Conservation (phyloP, 192 early-diverging fungal genomes). For the Backusella circina region DNA sequence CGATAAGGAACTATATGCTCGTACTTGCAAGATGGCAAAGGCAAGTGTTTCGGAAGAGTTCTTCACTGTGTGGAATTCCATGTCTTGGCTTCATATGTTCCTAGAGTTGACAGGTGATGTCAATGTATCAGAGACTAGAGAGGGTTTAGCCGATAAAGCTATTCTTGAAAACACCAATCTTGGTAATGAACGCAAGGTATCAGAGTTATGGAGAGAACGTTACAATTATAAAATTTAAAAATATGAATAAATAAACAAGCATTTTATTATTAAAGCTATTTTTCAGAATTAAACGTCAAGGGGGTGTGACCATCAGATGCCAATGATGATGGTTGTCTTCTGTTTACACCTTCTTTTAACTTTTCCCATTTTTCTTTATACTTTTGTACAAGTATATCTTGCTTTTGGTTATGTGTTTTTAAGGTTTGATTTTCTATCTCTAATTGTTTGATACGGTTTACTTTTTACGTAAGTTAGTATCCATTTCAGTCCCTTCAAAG, state of each 20-base stretch:
- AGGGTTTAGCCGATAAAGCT: constrained; percentile 19
- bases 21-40: constrained; percentile 34
- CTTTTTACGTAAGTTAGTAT: not conserved
- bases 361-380: constrained; percentile 81
- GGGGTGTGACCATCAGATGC: not conserved
- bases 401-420: constrained; percentile 45
- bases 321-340: constrained; percentile 25
- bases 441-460: constrained; percentile 46
- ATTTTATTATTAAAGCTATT: not conserved
- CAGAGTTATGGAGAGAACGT: constrained; percentile 2
- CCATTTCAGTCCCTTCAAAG: not conserved
- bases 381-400: constrained; percentile 52
- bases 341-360: constrained; percentile 71
- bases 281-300: not conserved
- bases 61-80: constrained; percentile 64
- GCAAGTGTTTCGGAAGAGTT: constrained; percentile 58
- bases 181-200: constrained; percentile 27
- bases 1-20: constrained; percentile 47
- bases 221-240: constrained; percentile 10
- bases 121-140: not conserved
- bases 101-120: constrained; percentile 45
- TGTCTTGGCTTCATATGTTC: constrained; percentile 73
- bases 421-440: constrained; percentile 54
- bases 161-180: constrained; percentile 9
- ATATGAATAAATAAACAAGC: not conserved